A percentile compares a stretch with the other conserved stretches of the same genome.
These are phyloP conservation scores for Yamadazyma aaseri DNA, from an alignment of 1,139 yeast genomes.

Conservation along the genomic window DNA sequence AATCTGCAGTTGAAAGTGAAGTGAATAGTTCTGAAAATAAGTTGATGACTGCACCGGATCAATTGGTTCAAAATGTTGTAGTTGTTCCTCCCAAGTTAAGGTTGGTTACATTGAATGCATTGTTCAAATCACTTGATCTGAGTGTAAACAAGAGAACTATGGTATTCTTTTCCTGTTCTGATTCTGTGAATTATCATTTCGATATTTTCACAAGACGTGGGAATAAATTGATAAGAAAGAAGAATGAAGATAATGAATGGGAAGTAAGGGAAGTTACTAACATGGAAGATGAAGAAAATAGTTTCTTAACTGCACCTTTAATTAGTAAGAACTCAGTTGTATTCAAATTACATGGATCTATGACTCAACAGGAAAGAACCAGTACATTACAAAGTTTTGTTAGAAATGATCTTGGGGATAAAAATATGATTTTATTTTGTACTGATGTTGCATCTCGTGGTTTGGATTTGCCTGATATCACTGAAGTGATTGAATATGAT, in stretches of 20 bases:
- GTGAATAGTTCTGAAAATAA: constrained; percentile 6
- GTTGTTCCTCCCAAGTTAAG: constrained; percentile 91
- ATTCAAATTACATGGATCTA: constrained; percentile 88
- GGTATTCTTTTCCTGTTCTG: constrained; percentile 91
- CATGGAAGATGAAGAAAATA: constrained; percentile 26
- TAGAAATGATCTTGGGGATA: constrained; percentile 24
- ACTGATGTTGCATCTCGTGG: constrained; percentile 81
- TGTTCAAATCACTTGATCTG: constrained; percentile 44
- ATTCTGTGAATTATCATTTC: constrained; percentile 91
- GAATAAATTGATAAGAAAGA: constrained; percentile 32
- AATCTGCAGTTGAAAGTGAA: constrained; percentile 4
- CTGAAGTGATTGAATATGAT: constrained; percentile 65
- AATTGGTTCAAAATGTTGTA: constrained; percentile 71
- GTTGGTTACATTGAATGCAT: constrained; percentile 73
- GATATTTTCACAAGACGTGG: constrained; percentile 65
- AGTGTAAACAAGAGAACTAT: constrained; percentile 55
- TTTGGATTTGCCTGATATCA: constrained; percentile 63
- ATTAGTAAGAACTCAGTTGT: constrained; percentile 50
- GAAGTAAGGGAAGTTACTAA: constrained; percentile 19
- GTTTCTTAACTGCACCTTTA: constrained; percentile 51
- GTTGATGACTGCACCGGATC: constrained; percentile 74
- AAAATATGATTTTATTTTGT: constrained; percentile 71
- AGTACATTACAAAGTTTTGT: constrained; percentile 70
- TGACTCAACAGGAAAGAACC: constrained; percentile 79
- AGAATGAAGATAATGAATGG: constrained; percentile 24